These are phyloP conservation scores for Fistulina hepatica DNA, from an alignment of 1,284 basidiomycete species.

Conservation along the genomic window DNA sequence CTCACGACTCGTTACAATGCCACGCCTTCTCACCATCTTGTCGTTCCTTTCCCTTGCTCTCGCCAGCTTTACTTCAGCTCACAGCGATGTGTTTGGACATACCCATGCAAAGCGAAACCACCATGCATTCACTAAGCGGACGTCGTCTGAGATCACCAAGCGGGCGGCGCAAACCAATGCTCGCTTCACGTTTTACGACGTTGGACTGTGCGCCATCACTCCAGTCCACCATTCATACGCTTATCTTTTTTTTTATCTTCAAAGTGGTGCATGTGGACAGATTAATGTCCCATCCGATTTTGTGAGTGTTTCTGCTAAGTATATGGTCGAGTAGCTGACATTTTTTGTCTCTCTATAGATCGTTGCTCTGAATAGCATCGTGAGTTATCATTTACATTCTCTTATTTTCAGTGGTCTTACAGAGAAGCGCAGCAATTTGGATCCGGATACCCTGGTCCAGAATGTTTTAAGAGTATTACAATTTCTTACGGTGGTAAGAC, in stretches of 20 bases:
- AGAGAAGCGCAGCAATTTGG: no score
- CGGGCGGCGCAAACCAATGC: slow-evolving; percentile 4
- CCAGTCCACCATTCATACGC: neutral
- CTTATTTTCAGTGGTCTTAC: no score
- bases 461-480: slow-evolving; percentile 55
- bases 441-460: slow-evolving; percentile 43
- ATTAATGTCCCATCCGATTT: slow-evolving; percentile 35
- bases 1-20: no score
- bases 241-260: slow-evolving; percentile 1
- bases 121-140: no score
- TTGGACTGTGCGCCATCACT: slow-evolving; percentile 10
- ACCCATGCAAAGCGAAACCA: no score
- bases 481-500: slow-evolving; percentile 58
- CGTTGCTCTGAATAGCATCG: slow-evolving; percentile 30
- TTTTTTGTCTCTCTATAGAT: slow-evolving; percentile 23
- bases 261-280: slow-evolving; percentile 50
- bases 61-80: no score
- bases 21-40: no score
- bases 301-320: slow-evolving; percentile 28
- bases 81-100: no score
- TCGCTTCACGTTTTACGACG: slow-evolving; percentile 12
- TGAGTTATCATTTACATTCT: no score
- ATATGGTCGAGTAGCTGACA: neutral
- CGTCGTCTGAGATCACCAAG: slow-evolving; percentile 6
- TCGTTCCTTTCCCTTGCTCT: no score